Evolutionary conservation across 495 filamentous ascomycete species (phyloP).

Genomic region (Penicillium daleae): DNA sequence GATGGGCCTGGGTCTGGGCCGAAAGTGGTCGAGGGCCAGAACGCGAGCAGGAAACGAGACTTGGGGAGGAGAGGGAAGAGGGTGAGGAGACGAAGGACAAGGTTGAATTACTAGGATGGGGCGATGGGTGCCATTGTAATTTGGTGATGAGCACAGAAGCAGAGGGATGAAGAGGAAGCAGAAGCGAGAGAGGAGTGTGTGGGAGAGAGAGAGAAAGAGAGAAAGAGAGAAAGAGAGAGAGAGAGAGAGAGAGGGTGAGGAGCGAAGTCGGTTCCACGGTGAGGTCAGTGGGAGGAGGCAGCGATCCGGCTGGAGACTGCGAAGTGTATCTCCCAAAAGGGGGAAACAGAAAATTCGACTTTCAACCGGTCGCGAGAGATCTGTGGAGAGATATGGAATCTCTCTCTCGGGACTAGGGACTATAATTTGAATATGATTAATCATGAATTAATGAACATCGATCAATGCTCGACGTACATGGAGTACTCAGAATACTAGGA

Average conservation of each 20-base stretch:
- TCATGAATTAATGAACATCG: constrained; percentile 4
- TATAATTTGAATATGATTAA: not conserved
- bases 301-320: constrained; percentile 7
- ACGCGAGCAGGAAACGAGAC: not conserved
- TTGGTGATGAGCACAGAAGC: not conserved
- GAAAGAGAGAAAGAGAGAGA: constrained; percentile 15
- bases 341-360: not conserved
- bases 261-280: constrained; percentile 23
- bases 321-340: not conserved
- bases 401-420: no score
- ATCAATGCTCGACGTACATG: not conserved
- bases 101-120: constrained; percentile 8
- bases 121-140: constrained; percentile 14
- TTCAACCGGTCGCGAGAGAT: not conserved
- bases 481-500: not conserved
- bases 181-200: not conserved
- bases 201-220: constrained; percentile 18
- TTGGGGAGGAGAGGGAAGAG: not conserved
- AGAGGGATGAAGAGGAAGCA: constrained; percentile 8
- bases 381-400: not conserved
- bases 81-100: not conserved
- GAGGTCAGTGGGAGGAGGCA: constrained; percentile 22
- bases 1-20: constrained; percentile 18
- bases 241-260: no score
- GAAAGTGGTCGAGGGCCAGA: constrained; percentile 4